phyloP scores from a whole-genome alignment of 169 alveolate species.

The Eimeria sp. region DNA sequence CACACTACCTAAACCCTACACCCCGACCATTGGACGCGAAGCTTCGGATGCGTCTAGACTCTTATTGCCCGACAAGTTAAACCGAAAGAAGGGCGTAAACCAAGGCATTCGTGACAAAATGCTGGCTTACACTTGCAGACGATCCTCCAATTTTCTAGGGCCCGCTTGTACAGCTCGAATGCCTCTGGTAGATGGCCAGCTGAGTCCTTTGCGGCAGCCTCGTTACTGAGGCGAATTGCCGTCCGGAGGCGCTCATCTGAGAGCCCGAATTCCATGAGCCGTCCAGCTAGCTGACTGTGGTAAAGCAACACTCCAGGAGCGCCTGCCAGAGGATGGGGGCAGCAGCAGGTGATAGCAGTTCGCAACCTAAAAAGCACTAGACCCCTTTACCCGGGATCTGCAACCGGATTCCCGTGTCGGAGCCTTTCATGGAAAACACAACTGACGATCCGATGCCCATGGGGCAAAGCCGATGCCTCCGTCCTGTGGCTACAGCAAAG shows the following conservation, averaged over 20 bases:
- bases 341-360: neutral
- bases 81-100: neutral
- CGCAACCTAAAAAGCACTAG: conserved; percentile 1
- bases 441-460: neutral
- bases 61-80: neutral
- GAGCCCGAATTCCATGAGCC: conserved; percentile 68
- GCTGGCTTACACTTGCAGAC: conserved; percentile 78
- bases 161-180: conserved; percentile 84
- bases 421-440: neutral
- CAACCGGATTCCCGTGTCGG: neutral
- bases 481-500: neutral
- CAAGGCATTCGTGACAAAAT: neutral
- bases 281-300: conserved; percentile 20
- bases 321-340: neutral
- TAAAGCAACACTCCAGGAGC: neutral
- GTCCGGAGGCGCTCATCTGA: conserved; percentile 77
- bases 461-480: neutral
- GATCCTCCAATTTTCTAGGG: conserved; percentile 84
- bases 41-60: neutral
- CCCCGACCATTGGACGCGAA: neutral
- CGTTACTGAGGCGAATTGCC: conserved; percentile 84
- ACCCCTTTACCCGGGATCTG: neutral
- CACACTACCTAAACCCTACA: neutral
- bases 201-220: conserved; percentile 84
- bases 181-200: conserved; percentile 84